Evolutionary conservation across 2,329 filamentous ascomycete species (phyloP).

Genomic region (Fusarium avenaceum): DNA sequence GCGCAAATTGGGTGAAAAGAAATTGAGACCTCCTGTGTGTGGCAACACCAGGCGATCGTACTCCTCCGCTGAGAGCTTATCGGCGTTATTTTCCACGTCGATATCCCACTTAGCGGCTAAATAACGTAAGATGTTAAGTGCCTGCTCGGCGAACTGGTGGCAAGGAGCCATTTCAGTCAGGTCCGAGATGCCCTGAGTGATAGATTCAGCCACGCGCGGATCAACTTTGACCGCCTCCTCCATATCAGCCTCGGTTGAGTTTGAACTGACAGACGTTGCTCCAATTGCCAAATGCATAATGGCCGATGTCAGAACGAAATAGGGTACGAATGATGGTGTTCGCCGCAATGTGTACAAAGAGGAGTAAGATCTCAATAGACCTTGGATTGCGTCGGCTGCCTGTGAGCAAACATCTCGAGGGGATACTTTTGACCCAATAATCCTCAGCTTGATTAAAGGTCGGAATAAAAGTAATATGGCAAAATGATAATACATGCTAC

Average conservation of each 20-base stretch:
- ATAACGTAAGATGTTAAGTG: conserved; percentile 70
- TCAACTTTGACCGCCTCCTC: conserved; percentile 55
- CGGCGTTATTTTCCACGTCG: conserved; percentile 60
- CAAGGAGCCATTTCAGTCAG: conserved; percentile 72
- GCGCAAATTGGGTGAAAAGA: conserved; percentile 66
- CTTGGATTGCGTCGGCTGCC: conserved; percentile 71
- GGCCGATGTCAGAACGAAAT: conserved; percentile 72
- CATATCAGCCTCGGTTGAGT: conserved; percentile 45
- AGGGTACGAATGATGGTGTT: conserved; percentile 72
- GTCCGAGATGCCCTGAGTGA: conserved; percentile 69
- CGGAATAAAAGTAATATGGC: conserved; percentile 80
- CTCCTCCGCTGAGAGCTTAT: conserved; percentile 52
- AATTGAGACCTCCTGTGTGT: conserved; percentile 67
- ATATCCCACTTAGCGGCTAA: conserved; percentile 72
- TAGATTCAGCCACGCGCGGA: conserved; percentile 59
- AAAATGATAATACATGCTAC: conserved; percentile 78
- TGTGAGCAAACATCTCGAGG: conserved; percentile 76
- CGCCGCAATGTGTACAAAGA: conserved; percentile 70
- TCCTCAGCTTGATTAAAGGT: conserved; percentile 74
- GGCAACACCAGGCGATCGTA: conserved; percentile 61
- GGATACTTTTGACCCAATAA: conserved; percentile 72
- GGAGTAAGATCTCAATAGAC: conserved; percentile 68
- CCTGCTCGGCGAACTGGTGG: conserved; percentile 72
- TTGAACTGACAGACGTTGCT: conserved; percentile 52
- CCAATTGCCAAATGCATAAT: conserved; percentile 72